Evolutionary conservation across 2,329 filamentous ascomycete genomes (phyloP), one percentile per base, ranked within the genome.

Genomic region (Penicillium sp.): DNA sequence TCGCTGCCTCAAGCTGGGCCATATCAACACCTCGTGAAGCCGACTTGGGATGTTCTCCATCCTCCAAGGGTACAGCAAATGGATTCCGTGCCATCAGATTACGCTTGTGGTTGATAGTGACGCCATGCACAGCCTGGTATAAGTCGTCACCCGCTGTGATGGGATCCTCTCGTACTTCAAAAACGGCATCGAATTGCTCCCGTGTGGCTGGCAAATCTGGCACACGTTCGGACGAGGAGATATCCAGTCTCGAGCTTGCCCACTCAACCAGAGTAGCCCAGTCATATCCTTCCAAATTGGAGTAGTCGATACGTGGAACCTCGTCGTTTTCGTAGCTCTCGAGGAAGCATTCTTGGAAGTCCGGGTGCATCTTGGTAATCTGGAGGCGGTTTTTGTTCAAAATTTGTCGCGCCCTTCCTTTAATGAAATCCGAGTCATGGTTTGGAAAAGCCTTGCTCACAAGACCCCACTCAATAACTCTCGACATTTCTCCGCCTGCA

Each of bases 181-280:
- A 74, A 12, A 72, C 53, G 9, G 62, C 59, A 37, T 74, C 61
- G 37, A 77, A 72, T 30, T 74, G 69, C 35, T 67, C 60, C 7
- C 70, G 62, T 11, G 69, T 73, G 2, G 70, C 68, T 22, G 76
- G 75, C n/a, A 78, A 62, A 41, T 70, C 67, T 1, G 69, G 71
- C 14, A 68, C 56, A 34, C 64, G 67, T 52, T 65, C 64, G 5
- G 66, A 62, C 11, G 61, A 64, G 16, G 72, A 68, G 12, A 67
- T 56, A 36, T 75, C 70, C 13, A 77, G 60, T 41, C 72, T 67
- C 9, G 61, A 59, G 27, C 65, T 64, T 8, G 73, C 73, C 76
- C 76, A 79, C 7, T 75, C 67, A 4, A 77, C 68, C 11, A 78
- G 62, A 22, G 63, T 62, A 35, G 64, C 60, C 76, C 76, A 79